These are phyloP conservation scores for Blastocystis hominis DNA, from an alignment of 352 stramenopile species.

Conservation along the genomic window DNA sequence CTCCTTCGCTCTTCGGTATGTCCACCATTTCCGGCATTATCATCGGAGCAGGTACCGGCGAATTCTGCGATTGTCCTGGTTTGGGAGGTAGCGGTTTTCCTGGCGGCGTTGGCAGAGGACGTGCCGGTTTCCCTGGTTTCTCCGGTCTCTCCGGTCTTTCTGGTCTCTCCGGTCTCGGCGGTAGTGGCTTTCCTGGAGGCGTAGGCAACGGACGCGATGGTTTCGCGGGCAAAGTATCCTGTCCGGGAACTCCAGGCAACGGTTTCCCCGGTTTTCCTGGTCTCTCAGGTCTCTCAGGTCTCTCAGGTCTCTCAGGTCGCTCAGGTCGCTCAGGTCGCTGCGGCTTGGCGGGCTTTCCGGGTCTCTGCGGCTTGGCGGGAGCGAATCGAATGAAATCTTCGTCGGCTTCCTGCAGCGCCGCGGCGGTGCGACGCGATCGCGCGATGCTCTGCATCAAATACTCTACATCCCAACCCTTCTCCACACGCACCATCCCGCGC, in stretches of 20 bases:
- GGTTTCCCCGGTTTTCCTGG: neutral
- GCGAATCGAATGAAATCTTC: neutral
- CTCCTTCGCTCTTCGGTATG: neutral
- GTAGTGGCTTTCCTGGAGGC: neutral
- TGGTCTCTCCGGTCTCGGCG: neutral
- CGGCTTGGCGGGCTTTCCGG: neutral
- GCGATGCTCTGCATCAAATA: constrained; percentile 30
- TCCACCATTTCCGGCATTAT: too few species aligned
- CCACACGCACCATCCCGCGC: neutral
- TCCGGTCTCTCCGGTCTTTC: neutral
- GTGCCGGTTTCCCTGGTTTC: neutral
- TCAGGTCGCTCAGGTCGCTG: neutral
- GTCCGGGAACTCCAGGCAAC: neutral
- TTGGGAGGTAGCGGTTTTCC: neutral
- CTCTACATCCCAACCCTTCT: neutral
- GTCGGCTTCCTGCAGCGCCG: neutral
- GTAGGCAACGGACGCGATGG: neutral
- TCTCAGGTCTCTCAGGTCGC: neutral
- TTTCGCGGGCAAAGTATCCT: neutral
- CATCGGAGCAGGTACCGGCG: neutral
- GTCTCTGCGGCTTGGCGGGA: constrained; percentile 4
- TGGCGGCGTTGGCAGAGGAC: neutral
- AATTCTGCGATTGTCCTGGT: neutral
- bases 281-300: neutral
- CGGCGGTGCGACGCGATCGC: neutral